A percentile compares a stretch with the other conserved stretches of the same genome.
phyloP scores from a whole-genome alignment of 768 basidiomycete species.

The Leccinum boreale region DNA sequence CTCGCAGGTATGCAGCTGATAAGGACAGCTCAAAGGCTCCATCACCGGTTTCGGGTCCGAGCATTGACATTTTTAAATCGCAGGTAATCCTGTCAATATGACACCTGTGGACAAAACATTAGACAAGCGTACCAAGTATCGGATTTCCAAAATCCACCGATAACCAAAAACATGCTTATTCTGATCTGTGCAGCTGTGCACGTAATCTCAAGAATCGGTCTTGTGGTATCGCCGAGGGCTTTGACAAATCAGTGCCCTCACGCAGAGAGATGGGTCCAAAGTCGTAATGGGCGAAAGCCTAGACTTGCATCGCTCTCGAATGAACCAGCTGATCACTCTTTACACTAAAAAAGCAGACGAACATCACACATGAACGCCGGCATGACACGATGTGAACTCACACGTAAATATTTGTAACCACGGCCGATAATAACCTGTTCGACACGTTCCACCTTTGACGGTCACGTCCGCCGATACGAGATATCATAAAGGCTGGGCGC shows the following conservation, averaged over 20 bases:
- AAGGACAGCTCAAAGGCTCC: neutral
- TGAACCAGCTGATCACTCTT: constrained; percentile 4
- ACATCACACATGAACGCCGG: neutral
- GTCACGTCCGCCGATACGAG: constrained; percentile 14
- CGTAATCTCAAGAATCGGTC: neutral
- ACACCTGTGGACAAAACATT: constrained; percentile 4
- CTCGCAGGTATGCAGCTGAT: too few relatives aligned
- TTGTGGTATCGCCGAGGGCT: constrained; percentile 17
- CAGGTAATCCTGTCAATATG: neutral
- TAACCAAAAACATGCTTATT: constrained; percentile 9
- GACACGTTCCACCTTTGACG: constrained; percentile 4
- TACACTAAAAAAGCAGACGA: constrained; percentile 6
- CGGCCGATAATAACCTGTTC: constrained; percentile 2
- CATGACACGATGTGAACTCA: constrained; percentile 1
- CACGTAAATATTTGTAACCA: constrained; percentile 9
- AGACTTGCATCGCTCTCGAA: neutral
- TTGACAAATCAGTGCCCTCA: constrained; percentile 4
- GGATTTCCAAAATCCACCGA: neutral
- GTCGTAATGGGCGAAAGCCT: neutral
- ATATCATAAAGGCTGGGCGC: constrained; percentile 4
- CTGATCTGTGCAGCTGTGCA: neutral
- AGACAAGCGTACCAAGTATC: neutral
- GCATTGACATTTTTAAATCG: neutral
- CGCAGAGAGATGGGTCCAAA: neutral
- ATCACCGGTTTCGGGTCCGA: constrained; percentile 10